These are phyloP conservation scores for Tephrocybe sp. DNA, from an alignment of 768 basidiomycete species.

Conservation along the genomic window DNA sequence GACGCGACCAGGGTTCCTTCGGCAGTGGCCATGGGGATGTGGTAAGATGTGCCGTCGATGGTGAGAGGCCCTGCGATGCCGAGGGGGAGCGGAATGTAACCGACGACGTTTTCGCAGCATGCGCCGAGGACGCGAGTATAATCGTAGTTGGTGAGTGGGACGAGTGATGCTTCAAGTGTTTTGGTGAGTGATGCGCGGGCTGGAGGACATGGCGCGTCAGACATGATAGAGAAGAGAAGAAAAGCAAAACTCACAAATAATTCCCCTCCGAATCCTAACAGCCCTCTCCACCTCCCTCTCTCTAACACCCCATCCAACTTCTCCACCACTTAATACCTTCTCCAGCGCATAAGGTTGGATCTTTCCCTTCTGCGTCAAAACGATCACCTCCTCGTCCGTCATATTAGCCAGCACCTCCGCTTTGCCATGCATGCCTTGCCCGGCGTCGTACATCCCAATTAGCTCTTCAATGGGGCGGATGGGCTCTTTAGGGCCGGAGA, in stretches of 20 bases:
- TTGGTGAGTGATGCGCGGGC: no score
- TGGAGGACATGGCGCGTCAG: no score
- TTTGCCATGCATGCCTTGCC: constrained; percentile 49
- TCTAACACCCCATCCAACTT: constrained; percentile 37
- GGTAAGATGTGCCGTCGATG: constrained; percentile 80
- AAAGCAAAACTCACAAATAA: no score
- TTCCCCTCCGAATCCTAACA: constrained; percentile 78
- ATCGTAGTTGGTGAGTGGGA: constrained; percentile 86
- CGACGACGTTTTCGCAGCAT: constrained; percentile 98
- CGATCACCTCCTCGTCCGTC: constrained; percentile 89
- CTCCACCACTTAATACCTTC: constrained; percentile 70
- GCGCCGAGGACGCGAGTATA: constrained; percentile 93
- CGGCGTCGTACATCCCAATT: constrained; percentile 75
- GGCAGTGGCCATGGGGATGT: constrained; percentile 99
- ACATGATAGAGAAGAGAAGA: no score
- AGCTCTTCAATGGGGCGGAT: constrained; percentile 71
- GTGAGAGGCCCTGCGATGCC: constrained; percentile 95
- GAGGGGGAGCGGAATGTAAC: constrained; percentile 93
- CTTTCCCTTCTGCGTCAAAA: constrained; percentile 88
- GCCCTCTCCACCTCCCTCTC: constrained; percentile 71
- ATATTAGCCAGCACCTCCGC: constrained; percentile 50
- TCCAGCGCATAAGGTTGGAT: constrained; percentile 94
- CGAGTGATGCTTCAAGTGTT: constrained; percentile 79
- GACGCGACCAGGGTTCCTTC: constrained; percentile 98
- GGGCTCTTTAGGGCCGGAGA: constrained; percentile 7